Base-by-base conservation (phyloP, 768 basidiomycete species). In the Trametes cubensis region DNA sequence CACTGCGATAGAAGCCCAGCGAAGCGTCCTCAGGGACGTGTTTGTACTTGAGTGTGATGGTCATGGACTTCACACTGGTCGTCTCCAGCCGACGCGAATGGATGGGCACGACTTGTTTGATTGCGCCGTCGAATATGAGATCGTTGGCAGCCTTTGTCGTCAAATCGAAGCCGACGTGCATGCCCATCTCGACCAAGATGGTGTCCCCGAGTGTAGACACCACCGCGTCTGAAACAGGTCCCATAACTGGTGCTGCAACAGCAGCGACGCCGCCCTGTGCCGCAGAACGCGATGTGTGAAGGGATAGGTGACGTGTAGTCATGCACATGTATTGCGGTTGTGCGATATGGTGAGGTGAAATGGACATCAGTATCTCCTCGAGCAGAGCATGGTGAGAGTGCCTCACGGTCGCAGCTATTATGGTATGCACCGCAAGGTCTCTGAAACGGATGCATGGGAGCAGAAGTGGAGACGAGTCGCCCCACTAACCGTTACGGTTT, bases 391-490 rank as follows among this genome's bases (percentile, higher is more conserved):
- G 28, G 21, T 46, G 7, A 26, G 8, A 38, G 42, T 51, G 17
- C 71, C 80, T 73, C 68, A 86, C 85, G 42, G 87, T 88, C 28
- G 83, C 85, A 52, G 77, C 83, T 30, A 87, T 79, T 47, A 86
- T 81, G 5, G 81, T 82, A 68, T 87, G 85, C 23, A 87, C 80
- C 26, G 78, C 84, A 20, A 88, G 75, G 71, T 86, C 85, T 39
- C 85, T 75, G 70, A 88, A 85, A 3, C 86, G 79, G 46, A 88
- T 83, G 71, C 85, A 86, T 15, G 86, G 85, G 21, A 88, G 78
- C 21, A 85, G 75, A 4, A 87, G 71, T 17, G 86, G 85, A 14
- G 83, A 85, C 4, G 84, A 86, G 66, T 87, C 85, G 0, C 85
- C 84, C 85, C 85, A 86, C 82, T 86, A 64, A 14, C 11, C 46